Evolutionary conservation across 805 yeast genomes (phyloP).

Genomic region (Saturnispora gosingensis): DNA sequence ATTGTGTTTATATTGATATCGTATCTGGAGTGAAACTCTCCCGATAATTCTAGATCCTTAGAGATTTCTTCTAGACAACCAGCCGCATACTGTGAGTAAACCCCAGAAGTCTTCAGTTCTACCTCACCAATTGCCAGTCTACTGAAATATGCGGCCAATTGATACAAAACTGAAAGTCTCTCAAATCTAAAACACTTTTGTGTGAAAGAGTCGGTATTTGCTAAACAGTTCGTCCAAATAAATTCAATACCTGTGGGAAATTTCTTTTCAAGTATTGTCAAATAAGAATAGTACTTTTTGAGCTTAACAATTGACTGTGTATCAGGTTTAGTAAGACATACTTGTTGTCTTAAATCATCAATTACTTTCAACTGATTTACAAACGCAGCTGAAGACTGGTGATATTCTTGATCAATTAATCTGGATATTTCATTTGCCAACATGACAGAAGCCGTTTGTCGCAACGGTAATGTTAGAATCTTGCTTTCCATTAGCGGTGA

Average conservation of each 20-base stretch:
- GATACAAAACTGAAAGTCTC: conserved; percentile 52
- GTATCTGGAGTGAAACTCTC: conserved; percentile 21
- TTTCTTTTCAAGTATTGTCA: conserved; percentile 39
- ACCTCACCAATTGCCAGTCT: conserved; percentile 42
- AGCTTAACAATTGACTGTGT: conserved; percentile 11
- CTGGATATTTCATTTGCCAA: conserved; percentile 22
- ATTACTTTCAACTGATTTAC: conserved; percentile 30
- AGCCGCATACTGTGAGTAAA: conserved; percentile 61
- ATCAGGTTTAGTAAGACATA: background rate
- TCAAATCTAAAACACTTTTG: conserved; percentile 49
- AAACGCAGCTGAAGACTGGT: conserved; percentile 27
- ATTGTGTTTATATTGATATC: conserved; percentile 47
- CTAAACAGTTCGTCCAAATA: conserved; percentile 54
- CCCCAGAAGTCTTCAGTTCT: conserved; percentile 48
- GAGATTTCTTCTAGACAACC: conserved; percentile 41
- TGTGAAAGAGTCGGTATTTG: background rate
- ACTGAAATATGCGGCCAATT: conserved; percentile 58
- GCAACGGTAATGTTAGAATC: background rate
- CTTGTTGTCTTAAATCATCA: conserved; percentile 32
- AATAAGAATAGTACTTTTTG: conserved; percentile 35
- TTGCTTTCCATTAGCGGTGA: background rate
- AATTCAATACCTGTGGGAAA: conserved; percentile 58
- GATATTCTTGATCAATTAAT: conserved; percentile 34
- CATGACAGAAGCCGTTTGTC: background rate
- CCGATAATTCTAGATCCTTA: conserved; percentile 10